Evolutionary conservation across 495 filamentous ascomycete genomes (phyloP).

Genomic region (Penicillium samsonianum): DNA sequence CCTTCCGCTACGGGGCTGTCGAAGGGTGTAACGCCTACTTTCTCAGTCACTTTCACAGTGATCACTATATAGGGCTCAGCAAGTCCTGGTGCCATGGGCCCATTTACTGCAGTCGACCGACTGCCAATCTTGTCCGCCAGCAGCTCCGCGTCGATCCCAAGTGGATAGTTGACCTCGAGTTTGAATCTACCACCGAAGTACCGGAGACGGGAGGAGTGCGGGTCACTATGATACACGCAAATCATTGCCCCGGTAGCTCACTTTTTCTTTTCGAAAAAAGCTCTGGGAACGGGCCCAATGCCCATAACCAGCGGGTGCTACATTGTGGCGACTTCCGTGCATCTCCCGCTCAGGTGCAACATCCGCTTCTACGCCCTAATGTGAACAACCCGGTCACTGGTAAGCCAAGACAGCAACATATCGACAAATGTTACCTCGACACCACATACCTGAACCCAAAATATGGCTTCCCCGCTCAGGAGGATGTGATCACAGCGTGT

Average conservation of each 20-base stretch:
- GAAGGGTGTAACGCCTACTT: conserved; percentile 94
- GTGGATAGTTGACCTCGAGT: conserved; percentile 82
- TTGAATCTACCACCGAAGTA: conserved; percentile 78
- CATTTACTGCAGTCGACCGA: conserved; percentile 94
- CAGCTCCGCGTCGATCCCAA: conserved; percentile 84
- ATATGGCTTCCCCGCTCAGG: conserved; percentile 90
- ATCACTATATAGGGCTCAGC: conserved; percentile 92
- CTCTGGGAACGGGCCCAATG: conserved; percentile 57
- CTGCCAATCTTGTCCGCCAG: conserved; percentile 82
- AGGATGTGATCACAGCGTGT: conserved; percentile 82
- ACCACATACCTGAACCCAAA: conserved; percentile 96
- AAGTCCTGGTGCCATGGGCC: conserved; percentile 89
- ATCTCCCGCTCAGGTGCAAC: conserved; percentile 79
- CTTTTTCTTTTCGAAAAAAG: conserved; percentile 89
- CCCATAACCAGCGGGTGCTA: conserved; percentile 71
- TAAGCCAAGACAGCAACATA: conserved; percentile 73
- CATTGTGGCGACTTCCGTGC: conserved; percentile 97
- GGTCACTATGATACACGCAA: conserved; percentile 94
- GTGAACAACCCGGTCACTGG: conserved; percentile 66
- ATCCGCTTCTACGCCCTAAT: conserved; percentile 78
- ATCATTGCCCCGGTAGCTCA: conserved; percentile 95
- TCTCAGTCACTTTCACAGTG: conserved; percentile 95
- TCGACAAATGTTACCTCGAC: conserved; percentile 95
- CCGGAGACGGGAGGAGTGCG: conserved; percentile 75
- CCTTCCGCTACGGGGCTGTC: conserved; percentile 92